Evolutionary conservation across 2,329 filamentous ascomycete genomes (phyloP).

Genomic region (Neofusicoccum sp.): DNA sequence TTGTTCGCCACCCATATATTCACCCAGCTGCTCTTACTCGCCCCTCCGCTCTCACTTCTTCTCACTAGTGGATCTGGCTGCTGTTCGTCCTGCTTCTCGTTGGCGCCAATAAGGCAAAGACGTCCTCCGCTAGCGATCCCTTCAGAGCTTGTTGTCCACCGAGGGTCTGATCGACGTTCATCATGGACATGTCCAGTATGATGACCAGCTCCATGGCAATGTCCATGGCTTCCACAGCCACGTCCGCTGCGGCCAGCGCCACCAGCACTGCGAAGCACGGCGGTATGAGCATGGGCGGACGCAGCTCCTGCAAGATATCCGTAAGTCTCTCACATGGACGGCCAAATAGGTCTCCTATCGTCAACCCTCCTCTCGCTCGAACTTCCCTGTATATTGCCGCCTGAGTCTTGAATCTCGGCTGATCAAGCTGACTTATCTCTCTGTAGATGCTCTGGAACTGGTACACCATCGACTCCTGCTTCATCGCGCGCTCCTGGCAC

Average conservation of each 20-base stretch:
- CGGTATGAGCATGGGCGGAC: slow-evolving; percentile 22
- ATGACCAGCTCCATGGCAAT: slow-evolving; percentile 11
- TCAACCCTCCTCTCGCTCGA: neutral
- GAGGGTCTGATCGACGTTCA: neutral
- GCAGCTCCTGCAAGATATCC: slow-evolving; percentile 42
- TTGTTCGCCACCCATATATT: neutral
- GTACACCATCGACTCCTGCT: slow-evolving; percentile 71
- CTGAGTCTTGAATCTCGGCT: neutral
- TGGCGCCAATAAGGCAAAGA: too few relatives aligned
- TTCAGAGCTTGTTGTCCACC: too few relatives aligned
- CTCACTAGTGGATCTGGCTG: too few relatives aligned
- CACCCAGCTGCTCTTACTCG: neutral
- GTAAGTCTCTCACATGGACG: slow-evolving; percentile 26
- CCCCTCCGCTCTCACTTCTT: neutral
- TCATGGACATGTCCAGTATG: slow-evolving; percentile 8
- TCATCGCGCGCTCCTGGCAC: slow-evolving; percentile 71
- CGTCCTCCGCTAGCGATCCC: too few relatives aligned
- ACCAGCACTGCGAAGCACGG: neutral
- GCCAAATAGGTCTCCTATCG: too few relatives aligned
- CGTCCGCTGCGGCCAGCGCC: neutral
- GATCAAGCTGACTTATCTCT: neutral
- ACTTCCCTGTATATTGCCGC: neutral
- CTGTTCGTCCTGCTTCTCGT: too few relatives aligned
- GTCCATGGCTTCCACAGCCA: slow-evolving; percentile 1
- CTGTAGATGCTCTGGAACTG: slow-evolving; percentile 79